Base-by-base conservation (phyloP, 164 flowering plant species). In the Magnolia sinica region DNA sequence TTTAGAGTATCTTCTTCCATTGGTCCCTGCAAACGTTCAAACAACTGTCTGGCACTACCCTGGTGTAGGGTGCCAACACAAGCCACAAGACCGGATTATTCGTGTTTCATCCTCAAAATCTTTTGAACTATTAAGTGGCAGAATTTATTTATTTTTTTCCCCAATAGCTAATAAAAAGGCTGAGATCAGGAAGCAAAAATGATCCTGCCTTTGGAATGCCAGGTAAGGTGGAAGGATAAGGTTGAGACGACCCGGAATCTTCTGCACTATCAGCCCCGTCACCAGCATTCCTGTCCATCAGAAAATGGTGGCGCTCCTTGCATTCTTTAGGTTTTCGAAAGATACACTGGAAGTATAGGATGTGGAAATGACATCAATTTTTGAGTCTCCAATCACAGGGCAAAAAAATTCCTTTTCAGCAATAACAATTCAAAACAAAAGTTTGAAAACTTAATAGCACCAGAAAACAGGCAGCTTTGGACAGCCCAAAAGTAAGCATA, bases 261-360 rank as follows among this genome's bases (percentile, higher is more conserved):
- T 94, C 99, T 72, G 96, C 98, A 89, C 97, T 94, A 79, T 91
- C 98, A 75, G 97, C 96, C 20, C 96, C 98, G 85, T 94, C 98
- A 80, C 92, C 91, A 83, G 89, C 79, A 81, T 82, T 85, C 79
- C 83, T 87, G 81, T 96, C 98, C 98, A 96, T 92, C 74, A 94
- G 83, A 70, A 75, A 63, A 74, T 87, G 94, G 86, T 96, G 97
- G 55, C 92, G 93, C 80, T 91, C 98, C 84, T 90, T 93, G 88
- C 99, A 96, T 71, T 96, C 99, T 74, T 87, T 88, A 72, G 98
- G 89, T 80, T 87, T 93, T 69, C 97, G 97, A 74, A 87, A 92
- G 69, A 90, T 88, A 77, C 89, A 89, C 99, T 96, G 87, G 8
- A 86, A 76, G 37, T 16, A 22, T 49, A 24, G 58, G 64, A 75